These are phyloP conservation scores for Physaria fendleri DNA, from an alignment of 345 rosid genomes.

Conservation along the genomic window DNA sequence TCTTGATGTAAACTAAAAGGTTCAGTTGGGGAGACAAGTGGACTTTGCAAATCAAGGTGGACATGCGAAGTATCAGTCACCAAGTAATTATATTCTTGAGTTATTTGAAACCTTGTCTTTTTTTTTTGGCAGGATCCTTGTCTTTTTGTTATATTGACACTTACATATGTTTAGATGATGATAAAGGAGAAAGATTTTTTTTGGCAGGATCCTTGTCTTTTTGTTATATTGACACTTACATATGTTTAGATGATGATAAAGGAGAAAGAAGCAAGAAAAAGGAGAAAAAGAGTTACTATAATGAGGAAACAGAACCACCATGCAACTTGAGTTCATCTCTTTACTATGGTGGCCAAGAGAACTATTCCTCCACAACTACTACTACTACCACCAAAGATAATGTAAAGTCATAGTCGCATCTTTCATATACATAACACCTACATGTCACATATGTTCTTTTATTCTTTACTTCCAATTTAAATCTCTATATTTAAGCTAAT, in stretches of 20 bases:
- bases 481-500: not conserved
- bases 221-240: not conserved
- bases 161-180: constrained; percentile 1
- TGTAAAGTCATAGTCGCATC: constrained; percentile 32
- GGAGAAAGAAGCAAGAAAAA: constrained; percentile 31
- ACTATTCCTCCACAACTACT: constrained; percentile 52
- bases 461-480: constrained; percentile 7
- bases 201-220: too few species aligned
- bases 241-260: constrained; percentile 8
- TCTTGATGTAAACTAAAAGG: constrained; percentile 20
- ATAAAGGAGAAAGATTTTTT: constrained; percentile 19
- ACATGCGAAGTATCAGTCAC: constrained; percentile 36
- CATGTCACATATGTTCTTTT: constrained; percentile 1
- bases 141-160: not conserved
- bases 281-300: constrained; percentile 39
- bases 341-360: constrained; percentile 90
- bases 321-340: constrained; percentile 81
- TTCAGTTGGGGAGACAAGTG: constrained; percentile 31
- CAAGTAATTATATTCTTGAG: constrained; percentile 32
- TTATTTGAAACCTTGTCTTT: too few species aligned
- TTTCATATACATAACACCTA: constrained; percentile 3
- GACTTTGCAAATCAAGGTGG: constrained; percentile 38
- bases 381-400: constrained; percentile 35
- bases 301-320: constrained; percentile 65
- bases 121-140: too few species aligned